These are phyloP conservation scores for Zasmidium angulare DNA, from an alignment of 2,329 filamentous ascomycete genomes.

Conservation along the genomic window DNA sequence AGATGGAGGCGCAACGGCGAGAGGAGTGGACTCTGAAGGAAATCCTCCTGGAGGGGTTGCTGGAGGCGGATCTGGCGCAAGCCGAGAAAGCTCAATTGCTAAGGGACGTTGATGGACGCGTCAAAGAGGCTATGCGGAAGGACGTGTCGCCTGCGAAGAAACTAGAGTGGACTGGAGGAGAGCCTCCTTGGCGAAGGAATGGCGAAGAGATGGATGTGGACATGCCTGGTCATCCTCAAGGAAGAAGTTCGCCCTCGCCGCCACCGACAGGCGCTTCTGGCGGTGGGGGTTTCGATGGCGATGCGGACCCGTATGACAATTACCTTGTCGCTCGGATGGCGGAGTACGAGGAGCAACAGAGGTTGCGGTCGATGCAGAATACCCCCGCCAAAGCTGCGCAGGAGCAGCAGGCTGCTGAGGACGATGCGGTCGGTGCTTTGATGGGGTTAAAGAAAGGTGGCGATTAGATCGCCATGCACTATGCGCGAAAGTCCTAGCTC, in stretches of 20 bases:
- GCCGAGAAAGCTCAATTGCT: constrained; percentile 36
- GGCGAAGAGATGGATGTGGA: constrained; percentile 15
- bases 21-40: constrained; percentile 80
- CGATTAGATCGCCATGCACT: background rate
- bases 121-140: constrained; percentile 37
- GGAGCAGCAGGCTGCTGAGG: constrained; percentile 12
- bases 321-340: constrained; percentile 31
- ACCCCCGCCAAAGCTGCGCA: constrained; percentile 25
- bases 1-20: constrained; percentile 65
- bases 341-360: constrained; percentile 29
- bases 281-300: constrained; percentile 32
- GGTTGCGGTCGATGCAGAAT: constrained; percentile 23
- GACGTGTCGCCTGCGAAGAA: constrained; percentile 38
- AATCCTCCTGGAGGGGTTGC: constrained; percentile 70
- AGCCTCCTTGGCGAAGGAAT: constrained; percentile 24
- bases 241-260: constrained; percentile 25
- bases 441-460: constrained; percentile 22
- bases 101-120: constrained; percentile 33
- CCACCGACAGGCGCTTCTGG: constrained; percentile 30
- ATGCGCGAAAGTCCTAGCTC: no score
- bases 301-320: constrained; percentile 37
- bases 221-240: constrained; percentile 4
- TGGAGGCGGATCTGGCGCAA: constrained; percentile 66
- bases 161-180: constrained; percentile 29
- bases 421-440: constrained; percentile 28